phyloP scores from a whole-genome alignment of 169 alveolate species.

The Cytauxzoon felis region DNA sequence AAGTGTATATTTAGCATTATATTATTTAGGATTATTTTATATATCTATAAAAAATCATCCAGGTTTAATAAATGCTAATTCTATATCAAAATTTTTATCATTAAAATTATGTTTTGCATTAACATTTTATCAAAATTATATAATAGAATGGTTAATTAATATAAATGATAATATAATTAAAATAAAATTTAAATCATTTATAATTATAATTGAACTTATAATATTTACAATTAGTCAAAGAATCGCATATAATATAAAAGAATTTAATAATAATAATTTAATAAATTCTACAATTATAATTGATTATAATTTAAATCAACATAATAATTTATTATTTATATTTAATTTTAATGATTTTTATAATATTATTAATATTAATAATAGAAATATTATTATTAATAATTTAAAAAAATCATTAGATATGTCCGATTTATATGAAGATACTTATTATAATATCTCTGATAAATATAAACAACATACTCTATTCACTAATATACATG shows the following conservation, averaged over 20 bases:
- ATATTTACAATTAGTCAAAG: conserved; percentile 32
- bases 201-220: conserved; percentile 49
- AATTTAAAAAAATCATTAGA: conserved; percentile 48
- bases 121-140: conserved; percentile 53
- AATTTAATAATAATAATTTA: conserved; percentile 15
- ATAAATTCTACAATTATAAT: background rate
- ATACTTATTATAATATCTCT: conserved; percentile 49
- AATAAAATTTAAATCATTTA: conserved; percentile 19
- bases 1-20: conserved; percentile 56
- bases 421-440: conserved; percentile 52
- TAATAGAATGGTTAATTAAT: conserved; percentile 27
- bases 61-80: conserved; percentile 50
- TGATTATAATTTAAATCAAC: background rate
- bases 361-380: conserved; percentile 11
- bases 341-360: conserved; percentile 41
- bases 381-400: conserved; percentile 15
- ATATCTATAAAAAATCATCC: conserved; percentile 58
- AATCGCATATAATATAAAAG: conserved; percentile 39
- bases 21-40: conserved; percentile 53
- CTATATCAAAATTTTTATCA: conserved; percentile 49
- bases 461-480: conserved; percentile 55
- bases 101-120: conserved; percentile 48
- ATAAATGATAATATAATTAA: conserved; percentile 6
- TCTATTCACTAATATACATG: conserved; percentile 29
- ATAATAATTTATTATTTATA: background rate